Evolutionary conservation across 1,284 basidiomycete species (phyloP), one percentile per base, ranked within the genome.

Genomic region (Sphaerobolus stellatus): DNA sequence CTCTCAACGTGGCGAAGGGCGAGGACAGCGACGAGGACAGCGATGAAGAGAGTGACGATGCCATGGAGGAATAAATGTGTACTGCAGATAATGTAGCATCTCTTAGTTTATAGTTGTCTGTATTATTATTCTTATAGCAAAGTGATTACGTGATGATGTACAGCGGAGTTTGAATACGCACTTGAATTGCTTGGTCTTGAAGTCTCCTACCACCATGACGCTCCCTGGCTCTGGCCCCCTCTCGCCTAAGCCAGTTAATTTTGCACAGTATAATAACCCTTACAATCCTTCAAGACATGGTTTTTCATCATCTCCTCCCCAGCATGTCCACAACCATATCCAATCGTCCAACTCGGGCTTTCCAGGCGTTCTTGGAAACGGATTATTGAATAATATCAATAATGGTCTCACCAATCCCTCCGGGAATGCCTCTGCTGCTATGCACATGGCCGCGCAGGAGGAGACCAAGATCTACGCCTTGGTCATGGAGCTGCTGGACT

Each of bases 1-100:
- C 82, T 13, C 80, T 97, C 60, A 84, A 88, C 29, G 92, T 96
- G 44, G 91, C 86, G 0, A 91, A 95, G 69, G 94, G 93, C 4
- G 92, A 92, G 66, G 81, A 83, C 40, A 83, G 80, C 59, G 89
- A 92, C n/a, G 87, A 88, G 28, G 75, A 77, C 6, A 64, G 67
- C n/a, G 68, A 68, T 34, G 47, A 38, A 2, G 47, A 49, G 16
- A 20, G 24, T 31, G 70, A 71, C 18, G 86, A 88, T 18, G 88
- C 87, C 51, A 74, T 75, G 59, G 86, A 83, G 49, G 53, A 49
- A 28, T 46, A 52, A 48, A 13, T 2, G 30, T 48, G 22, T 44
- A 22, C 20, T 44, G 9, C 20, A 20, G 11, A 11, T 28, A 27
- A 48, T 48, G 29, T 48, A 48, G 30, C 20, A 29, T 29, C 28